Base-by-base conservation (phyloP, 768 basidiomycete species). In the Filobasidium wieringae region DNA sequence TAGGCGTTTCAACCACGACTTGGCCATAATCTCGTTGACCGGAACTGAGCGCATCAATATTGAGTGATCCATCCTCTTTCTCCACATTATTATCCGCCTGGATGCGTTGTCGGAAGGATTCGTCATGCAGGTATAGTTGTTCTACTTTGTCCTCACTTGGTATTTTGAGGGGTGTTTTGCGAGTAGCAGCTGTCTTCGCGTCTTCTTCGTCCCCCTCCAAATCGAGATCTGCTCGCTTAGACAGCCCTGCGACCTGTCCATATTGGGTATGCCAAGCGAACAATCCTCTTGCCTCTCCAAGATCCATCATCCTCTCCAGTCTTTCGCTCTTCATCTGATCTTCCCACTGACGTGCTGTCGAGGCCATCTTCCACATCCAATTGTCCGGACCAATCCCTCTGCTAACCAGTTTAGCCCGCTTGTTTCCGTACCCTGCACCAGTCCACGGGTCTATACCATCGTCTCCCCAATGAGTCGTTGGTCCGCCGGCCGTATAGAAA, bases 401-500 rank as follows among this genome's bases (percentile, higher is more conserved):
- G n/a, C 86, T 78, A 41, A 81, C 79, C 55, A 92, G 72, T 66
- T 85, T 71, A 26, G 84, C 83, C 74, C 91, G 88, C 65, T 87
- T 80, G 58, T 90, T 87, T 0, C 85, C 84, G 62, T 86, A 87
- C 0, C 88, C 88, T 0, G 88, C 88, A 65, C 89, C 87, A 57
- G 86, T 87, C 72, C 83, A 93, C 0, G 91, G 89, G 1, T 89
- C 88, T 78, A 83, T 81, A 0, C 92, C 92, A 15, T 79, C 79
- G 0, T 80, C 80, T 17, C 87, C 92, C 64, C 95, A 97, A 41
- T 91, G 80, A 0, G 93, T 96, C 1, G 91, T 93, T 0, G 90
- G 87, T 0, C 91, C 91, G 0, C 91, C 90, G 0, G 89, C 83
- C 43, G 87, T 84, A 75, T 93, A 95, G 43, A 91, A 80, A 0